These are phyloP conservation scores for Amanita rubescens DNA, from an alignment of 768 basidiomycete genomes.

Conservation along the genomic window DNA sequence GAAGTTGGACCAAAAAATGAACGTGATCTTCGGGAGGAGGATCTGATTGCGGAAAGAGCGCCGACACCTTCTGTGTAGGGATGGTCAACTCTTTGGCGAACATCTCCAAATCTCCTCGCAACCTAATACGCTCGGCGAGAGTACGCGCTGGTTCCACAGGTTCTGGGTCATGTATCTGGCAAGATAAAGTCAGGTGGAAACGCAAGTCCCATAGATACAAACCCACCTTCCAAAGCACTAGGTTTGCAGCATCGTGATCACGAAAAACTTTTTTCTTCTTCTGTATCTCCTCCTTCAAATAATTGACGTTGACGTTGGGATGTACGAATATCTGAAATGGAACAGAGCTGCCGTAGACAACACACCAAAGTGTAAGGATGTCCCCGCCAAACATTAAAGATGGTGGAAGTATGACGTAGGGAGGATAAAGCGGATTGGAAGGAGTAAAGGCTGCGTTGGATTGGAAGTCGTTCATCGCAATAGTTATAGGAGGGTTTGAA, in stretches of 20 bases:
- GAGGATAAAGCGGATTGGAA: background rate
- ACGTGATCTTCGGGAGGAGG: background rate
- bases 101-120: background rate
- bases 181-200: background rate
- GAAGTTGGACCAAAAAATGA: background rate
- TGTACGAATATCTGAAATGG: background rate
- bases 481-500: background rate
- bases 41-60: background rate
- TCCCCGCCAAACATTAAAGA: background rate
- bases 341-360: background rate
- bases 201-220: background rate
- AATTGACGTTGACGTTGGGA: background rate
- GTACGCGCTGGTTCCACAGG: background rate
- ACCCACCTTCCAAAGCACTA: background rate
- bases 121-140: background rate
- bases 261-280: background rate
- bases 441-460: background rate
- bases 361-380: background rate
- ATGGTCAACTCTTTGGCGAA: background rate
- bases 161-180: background rate
- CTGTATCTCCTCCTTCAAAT: conserved; percentile 1
- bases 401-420: background rate
- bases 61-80: background rate
- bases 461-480: background rate
- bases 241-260: background rate